These are phyloP conservation scores for Colletotrichum tofieldiae DNA, from an alignment of 2,329 filamentous ascomycete species.

Conservation along the genomic window DNA sequence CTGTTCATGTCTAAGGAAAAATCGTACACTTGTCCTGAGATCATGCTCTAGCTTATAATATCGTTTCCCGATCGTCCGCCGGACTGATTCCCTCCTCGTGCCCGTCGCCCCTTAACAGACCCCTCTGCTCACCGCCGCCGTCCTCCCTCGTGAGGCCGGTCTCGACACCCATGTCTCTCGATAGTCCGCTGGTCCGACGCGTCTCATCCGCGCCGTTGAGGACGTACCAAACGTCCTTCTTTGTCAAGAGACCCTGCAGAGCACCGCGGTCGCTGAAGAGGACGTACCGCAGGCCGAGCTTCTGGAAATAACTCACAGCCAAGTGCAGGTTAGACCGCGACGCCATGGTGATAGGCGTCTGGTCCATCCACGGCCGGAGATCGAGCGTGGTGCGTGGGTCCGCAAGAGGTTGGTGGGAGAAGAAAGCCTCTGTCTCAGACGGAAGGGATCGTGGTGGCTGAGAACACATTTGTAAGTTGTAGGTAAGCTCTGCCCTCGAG, in stretches of 20 bases:
- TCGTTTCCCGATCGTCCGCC: conserved; percentile 35
- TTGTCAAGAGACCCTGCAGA: conserved; percentile 89
- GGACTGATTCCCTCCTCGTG: conserved; percentile 52
- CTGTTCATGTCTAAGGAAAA: conserved; percentile 9
- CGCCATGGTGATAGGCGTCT: conserved; percentile 93
- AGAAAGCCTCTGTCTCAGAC: conserved; percentile 84
- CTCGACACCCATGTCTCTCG: conserved; percentile 48
- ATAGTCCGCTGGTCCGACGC: conserved; percentile 57
- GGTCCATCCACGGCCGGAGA: conserved; percentile 97
- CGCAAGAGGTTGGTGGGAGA: conserved; percentile 85
- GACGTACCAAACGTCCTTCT: conserved; percentile 98
- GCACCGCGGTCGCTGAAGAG: conserved; percentile 87
- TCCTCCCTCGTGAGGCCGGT: conserved; percentile 57
- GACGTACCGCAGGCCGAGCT: conserved; percentile 91
- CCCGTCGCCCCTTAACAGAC: conserved; percentile 57
- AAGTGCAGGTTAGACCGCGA: conserved; percentile 83
- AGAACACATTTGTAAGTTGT: conserved; percentile 79
- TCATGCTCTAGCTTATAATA: conserved; percentile 38
- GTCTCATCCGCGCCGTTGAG: conserved; percentile 83
- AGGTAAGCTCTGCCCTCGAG: conserved; percentile 89
- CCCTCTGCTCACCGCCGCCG: conserved; percentile 59
- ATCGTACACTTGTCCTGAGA: conserved; percentile 2
- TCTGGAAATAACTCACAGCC: conserved; percentile 95
- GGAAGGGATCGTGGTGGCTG: conserved; percentile 72
- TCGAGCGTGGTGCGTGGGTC: conserved; percentile 87